Conservation (phyloP, 768 basidiomycete genomes). For the Phanerochaete sordida region DNA sequence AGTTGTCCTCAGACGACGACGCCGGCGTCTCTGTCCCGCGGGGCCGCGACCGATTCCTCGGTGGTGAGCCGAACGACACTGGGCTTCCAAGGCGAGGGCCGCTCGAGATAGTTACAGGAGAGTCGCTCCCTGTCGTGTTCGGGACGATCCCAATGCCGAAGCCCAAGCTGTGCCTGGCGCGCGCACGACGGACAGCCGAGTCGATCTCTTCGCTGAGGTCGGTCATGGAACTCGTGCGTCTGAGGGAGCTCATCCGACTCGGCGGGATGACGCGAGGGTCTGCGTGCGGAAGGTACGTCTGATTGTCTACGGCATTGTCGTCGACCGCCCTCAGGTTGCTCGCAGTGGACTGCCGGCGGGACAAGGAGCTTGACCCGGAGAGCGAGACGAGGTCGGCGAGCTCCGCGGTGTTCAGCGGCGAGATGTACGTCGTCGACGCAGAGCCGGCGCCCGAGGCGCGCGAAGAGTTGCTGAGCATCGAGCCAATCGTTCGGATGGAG, state of each 20-base stretch:
- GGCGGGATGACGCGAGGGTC: slow-evolving; percentile 73
- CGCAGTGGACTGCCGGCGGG: slow-evolving; percentile 44
- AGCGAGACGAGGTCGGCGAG: slow-evolving; percentile 57
- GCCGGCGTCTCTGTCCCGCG: slow-evolving; percentile 22
- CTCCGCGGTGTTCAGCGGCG: slow-evolving; percentile 68
- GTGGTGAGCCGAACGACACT: slow-evolving; percentile 44
- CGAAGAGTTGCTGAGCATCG: slow-evolving; percentile 41
- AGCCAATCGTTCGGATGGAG: slow-evolving; percentile 68
- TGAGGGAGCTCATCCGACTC: slow-evolving; percentile 52
- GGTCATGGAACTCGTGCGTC: slow-evolving; percentile 71
- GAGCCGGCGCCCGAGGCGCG: slow-evolving; percentile 46
- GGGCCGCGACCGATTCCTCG: slow-evolving; percentile 30
- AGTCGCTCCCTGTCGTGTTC: slow-evolving; percentile 41
- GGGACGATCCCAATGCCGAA: slow-evolving; percentile 42
- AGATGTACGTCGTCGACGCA: slow-evolving; percentile 73
- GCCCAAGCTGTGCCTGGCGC: slow-evolving; percentile 39
- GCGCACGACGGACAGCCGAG: slow-evolving; percentile 38
- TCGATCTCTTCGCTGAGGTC: slow-evolving; percentile 66
- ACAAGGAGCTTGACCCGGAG: slow-evolving; percentile 42
- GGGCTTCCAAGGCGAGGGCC: slow-evolving; percentile 45
- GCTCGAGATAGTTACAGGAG: slow-evolving; percentile 72
- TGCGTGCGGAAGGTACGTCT: slow-evolving; percentile 67
- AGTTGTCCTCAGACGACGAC: slow-evolving; percentile 41
- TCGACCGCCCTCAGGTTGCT: slow-evolving; percentile 65
- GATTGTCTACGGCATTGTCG: slow-evolving; percentile 64